Conservation (phyloP, 1,139 yeast species). For the Blastobotrys persicus region DNA sequence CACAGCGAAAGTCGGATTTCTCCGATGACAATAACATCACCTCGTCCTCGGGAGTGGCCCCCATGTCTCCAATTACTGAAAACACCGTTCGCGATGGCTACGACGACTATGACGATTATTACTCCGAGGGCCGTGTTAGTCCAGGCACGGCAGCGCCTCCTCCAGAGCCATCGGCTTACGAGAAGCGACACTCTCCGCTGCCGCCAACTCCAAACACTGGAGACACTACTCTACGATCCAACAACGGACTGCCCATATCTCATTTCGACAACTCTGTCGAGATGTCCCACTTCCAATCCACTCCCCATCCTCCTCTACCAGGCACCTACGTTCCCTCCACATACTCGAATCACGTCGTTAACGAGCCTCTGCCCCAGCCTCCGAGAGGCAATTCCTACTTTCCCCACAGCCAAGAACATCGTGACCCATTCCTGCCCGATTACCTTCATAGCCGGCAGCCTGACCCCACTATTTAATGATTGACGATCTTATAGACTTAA, state of each 20-base stretch:
- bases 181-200: conserved; percentile 2
- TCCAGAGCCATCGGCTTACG: not conserved
- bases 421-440: conserved; percentile 20
- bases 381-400: conserved; percentile 10
- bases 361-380: not conserved
- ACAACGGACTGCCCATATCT: conserved; percentile 13
- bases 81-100: not conserved
- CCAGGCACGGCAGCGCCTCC: not conserved
- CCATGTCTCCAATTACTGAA: not conserved
- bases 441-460: conserved; percentile 16
- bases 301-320: not conserved
- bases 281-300: not conserved
- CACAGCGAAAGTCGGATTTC: conserved; percentile 16
- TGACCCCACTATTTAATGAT: conserved; percentile 16
- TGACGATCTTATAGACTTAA: no score
- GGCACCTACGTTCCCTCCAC: not conserved
- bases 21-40: conserved; percentile 14
- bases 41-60: not conserved
- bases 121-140: conserved; percentile 2
- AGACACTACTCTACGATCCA: conserved; percentile 8
- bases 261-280: conserved; percentile 11
- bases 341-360: not conserved
- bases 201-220: conserved; percentile 2
- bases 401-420: conserved; percentile 8
- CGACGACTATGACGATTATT: conserved; percentile 9